A percentile compares a stretch with the other conserved stretches of the same genome.
These are phyloP conservation scores for Pyrenophora tritici-repentis DNA, from an alignment of 2,329 filamentous ascomycete species.

Conservation along the genomic window DNA sequence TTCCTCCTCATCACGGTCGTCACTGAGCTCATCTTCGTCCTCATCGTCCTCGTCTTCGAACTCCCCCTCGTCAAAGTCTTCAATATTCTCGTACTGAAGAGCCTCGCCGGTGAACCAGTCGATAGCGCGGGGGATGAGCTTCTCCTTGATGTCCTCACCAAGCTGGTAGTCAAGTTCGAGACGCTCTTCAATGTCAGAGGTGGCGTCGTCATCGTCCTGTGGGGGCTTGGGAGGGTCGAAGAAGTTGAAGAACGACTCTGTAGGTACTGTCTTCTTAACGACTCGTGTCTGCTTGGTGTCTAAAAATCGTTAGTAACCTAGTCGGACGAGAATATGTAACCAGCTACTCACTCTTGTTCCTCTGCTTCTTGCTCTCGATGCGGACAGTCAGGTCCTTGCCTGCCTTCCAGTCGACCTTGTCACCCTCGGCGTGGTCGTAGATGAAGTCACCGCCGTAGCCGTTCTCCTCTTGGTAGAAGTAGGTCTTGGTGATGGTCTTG, in stretches of 20 bases:
- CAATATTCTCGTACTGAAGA: constrained; percentile 91
- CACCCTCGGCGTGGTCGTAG: constrained; percentile 97
- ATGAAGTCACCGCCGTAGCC: constrained; percentile 99
- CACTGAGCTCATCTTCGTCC: constrained; percentile 83
- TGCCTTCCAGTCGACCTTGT: constrained; percentile 96
- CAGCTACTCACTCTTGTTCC: constrained; percentile 86
- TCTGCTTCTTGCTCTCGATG: constrained; percentile 98
- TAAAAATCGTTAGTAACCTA: constrained; percentile 48
- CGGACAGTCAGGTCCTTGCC: constrained; percentile 92
- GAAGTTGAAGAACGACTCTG: constrained; percentile 97
- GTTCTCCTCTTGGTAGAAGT: constrained; percentile 98
- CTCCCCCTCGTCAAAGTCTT: constrained; percentile 80
- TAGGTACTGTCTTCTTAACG: constrained; percentile 98
- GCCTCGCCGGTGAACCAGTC: constrained; percentile 99
- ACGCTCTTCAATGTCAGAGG: constrained; percentile 93
- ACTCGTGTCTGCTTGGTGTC: constrained; percentile 99
- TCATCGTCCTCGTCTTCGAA: constrained; percentile 93
- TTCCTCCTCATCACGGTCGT: constrained; percentile 77
- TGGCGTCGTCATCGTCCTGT: constrained; percentile 75
- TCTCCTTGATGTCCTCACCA: constrained; percentile 99
- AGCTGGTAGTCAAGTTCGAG: constrained; percentile 98
- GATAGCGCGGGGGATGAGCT: constrained; percentile 95
- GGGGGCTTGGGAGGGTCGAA: constrained; percentile 91
- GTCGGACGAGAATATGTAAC: not conserved
- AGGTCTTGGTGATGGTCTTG: constrained; percentile 96